phyloP scores from a whole-genome alignment of 495 filamentous ascomycete genomes.

The Trichoderma orchidacearum region DNA sequence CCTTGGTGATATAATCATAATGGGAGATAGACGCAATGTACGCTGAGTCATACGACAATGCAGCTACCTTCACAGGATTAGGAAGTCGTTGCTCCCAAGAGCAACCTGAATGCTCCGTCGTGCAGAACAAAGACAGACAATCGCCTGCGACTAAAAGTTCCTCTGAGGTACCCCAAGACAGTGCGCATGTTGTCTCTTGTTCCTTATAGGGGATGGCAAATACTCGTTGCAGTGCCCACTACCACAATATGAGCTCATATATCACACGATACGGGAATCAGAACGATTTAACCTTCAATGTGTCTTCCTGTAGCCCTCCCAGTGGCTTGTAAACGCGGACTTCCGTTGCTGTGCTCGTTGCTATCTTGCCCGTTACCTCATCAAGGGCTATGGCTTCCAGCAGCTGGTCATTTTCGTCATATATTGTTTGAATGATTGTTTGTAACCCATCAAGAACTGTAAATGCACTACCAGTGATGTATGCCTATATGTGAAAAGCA shows the following conservation, averaged over 20 bases:
- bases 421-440: slow-evolving; percentile 77
- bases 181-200: slow-evolving; percentile 32
- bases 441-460: slow-evolving; percentile 65
- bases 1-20: slow-evolving; percentile 75
- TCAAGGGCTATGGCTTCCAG: slow-evolving; percentile 68
- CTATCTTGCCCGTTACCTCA: slow-evolving; percentile 75
- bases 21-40: slow-evolving; percentile 71
- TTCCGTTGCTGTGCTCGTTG: slow-evolving; percentile 46
- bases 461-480: slow-evolving; percentile 79
- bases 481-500: slow-evolving; percentile 40
- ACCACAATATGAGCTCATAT: background rate
- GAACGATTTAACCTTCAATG: slow-evolving; percentile 41
- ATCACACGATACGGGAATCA: background rate
- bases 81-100: slow-evolving; percentile 67
- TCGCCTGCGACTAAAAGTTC: slow-evolving; percentile 70
- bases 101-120: slow-evolving; percentile 31
- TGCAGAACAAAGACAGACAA: slow-evolving; percentile 57
- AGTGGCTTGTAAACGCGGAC: slow-evolving; percentile 72
- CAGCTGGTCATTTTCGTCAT: slow-evolving; percentile 59
- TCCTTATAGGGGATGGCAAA: slow-evolving; percentile 18
- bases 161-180: slow-evolving; percentile 77
- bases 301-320: slow-evolving; percentile 47
- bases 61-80: slow-evolving; percentile 59
- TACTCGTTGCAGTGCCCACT: slow-evolving; percentile 36
- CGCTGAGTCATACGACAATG: slow-evolving; percentile 72